phyloP scores from a whole-genome alignment of 371 early-diverging fungal genomes.

The Syncephalastrum sp. region DNA sequence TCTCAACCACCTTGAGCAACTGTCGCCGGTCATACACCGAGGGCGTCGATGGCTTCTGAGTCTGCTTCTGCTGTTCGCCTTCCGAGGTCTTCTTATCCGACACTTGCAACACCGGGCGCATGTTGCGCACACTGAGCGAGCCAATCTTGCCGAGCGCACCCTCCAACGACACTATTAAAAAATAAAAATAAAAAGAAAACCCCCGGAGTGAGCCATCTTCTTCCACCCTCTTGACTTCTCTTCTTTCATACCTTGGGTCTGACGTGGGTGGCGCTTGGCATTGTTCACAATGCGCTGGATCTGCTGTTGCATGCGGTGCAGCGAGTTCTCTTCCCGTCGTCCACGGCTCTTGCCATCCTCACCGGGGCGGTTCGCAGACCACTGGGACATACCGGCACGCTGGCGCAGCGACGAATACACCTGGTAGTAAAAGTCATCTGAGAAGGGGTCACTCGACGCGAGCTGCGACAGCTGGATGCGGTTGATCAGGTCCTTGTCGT shows the following conservation, averaged over 20 bases:
- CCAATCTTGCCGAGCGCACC: slow-evolving; percentile 96
- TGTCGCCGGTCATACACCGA: slow-evolving; percentile 50
- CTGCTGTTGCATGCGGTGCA: slow-evolving; percentile 88
- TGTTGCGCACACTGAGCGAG: slow-evolving; percentile 82
- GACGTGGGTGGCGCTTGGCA: slow-evolving; percentile 84
- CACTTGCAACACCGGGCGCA: slow-evolving; percentile 85
- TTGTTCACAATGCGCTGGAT: slow-evolving; percentile 91
- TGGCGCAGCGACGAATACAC: slow-evolving; percentile 79
- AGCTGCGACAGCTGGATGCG: slow-evolving; percentile 92
- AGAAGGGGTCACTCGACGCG: slow-evolving; percentile 85
- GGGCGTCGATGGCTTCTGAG: slow-evolving; percentile 8
- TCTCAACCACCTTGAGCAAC: slow-evolving; percentile 75
- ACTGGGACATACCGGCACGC: slow-evolving; percentile 49
- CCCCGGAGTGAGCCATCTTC: not conserved
- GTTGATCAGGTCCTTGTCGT: slow-evolving; percentile 90
- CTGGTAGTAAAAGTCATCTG: slow-evolving; percentile 94
- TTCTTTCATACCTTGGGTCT: slow-evolving; percentile 49
- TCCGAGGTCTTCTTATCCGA: slow-evolving; percentile 18
- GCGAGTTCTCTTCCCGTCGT: slow-evolving; percentile 54
- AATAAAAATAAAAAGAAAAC: slow-evolving; percentile 3
- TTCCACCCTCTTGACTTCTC: too few species aligned
- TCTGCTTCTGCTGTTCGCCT: slow-evolving; percentile 7
- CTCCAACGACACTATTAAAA: slow-evolving; percentile 72
- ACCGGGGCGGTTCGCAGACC: slow-evolving; percentile 19
- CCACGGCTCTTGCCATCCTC: slow-evolving; percentile 24